Conservation (phyloP, 768 basidiomycete species). For the Tylopilus sp. region DNA sequence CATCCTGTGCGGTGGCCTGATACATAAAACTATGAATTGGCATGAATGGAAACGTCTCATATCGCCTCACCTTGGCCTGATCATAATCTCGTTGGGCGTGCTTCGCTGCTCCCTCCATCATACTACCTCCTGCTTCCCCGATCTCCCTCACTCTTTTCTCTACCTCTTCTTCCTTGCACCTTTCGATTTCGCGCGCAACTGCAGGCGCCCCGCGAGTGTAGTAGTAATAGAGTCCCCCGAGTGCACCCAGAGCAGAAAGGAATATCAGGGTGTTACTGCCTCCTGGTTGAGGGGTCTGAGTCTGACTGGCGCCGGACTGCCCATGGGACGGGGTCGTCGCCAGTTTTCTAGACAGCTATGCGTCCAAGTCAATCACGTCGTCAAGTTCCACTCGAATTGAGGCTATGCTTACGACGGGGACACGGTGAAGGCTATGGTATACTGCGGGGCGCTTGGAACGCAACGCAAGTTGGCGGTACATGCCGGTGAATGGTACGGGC, state of each 20-base stretch:
- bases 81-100: conserved; percentile 34
- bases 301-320: neutral
- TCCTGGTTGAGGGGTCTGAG: conserved; percentile 2
- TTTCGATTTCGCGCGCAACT: conserved; percentile 20
- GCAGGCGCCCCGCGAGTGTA: conserved; percentile 26
- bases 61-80: conserved; percentile 32
- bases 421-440: conserved; percentile 11
- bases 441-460: conserved; percentile 5
- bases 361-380: neutral
- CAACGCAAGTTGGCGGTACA: conserved; percentile 13
- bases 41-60: neutral
- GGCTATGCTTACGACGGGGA: conserved; percentile 9
- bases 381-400: neutral
- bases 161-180: conserved; percentile 33
- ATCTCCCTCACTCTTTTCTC: conserved; percentile 27
- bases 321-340: conserved; percentile 13
- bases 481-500: neutral
- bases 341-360: conserved; percentile 13
- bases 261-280: conserved; percentile 28
- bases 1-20: conserved; percentile 24
- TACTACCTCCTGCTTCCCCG: conserved; percentile 31
- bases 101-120: conserved; percentile 23
- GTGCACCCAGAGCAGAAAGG: conserved; percentile 31
- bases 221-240: conserved; percentile 38
- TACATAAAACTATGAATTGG: neutral